phyloP scores from a whole-genome alignment of 345 rosid genomes.

The Euphorbia tirucalli region DNA sequence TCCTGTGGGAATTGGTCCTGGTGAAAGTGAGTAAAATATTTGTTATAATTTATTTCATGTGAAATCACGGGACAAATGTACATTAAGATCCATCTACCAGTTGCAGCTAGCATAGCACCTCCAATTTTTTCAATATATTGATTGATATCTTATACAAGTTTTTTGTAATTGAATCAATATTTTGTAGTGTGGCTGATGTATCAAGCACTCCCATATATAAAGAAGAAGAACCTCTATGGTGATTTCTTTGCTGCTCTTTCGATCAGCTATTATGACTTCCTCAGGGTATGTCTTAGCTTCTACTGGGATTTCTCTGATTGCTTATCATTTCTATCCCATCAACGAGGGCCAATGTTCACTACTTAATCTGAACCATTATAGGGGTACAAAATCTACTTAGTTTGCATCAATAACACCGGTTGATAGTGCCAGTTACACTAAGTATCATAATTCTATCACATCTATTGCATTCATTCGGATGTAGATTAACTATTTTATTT shows the following conservation, averaged over 20 bases:
- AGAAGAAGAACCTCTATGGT: constrained; percentile 53
- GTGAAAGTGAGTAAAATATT: constrained; percentile 64
- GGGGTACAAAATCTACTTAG: background rate
- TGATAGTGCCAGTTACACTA: background rate
- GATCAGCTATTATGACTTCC: constrained; percentile 53
- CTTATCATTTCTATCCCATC: background rate
- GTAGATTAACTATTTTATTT: too few relatives aligned
- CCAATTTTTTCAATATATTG: background rate
- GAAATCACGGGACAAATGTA: too few relatives aligned
- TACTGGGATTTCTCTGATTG: background rate
- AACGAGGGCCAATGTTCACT: background rate
- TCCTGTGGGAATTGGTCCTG: constrained; percentile 62
- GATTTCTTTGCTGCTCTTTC: constrained; percentile 52
- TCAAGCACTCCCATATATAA: constrained; percentile 67
- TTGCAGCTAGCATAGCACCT: too few relatives aligned
- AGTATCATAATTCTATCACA: too few relatives aligned
- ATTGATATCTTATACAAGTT: constrained; percentile 5
- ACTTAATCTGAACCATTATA: background rate
- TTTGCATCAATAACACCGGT: background rate
- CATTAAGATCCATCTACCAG: background rate
- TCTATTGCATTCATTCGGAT: too few relatives aligned
- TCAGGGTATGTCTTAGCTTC: constrained; percentile 45
- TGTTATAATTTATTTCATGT: background rate
- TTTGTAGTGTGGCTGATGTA: constrained; percentile 70
- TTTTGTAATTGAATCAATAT: constrained; percentile 10